phyloP scores from a whole-genome alignment of 345 rosid species.

The Populus ilicifolia region DNA sequence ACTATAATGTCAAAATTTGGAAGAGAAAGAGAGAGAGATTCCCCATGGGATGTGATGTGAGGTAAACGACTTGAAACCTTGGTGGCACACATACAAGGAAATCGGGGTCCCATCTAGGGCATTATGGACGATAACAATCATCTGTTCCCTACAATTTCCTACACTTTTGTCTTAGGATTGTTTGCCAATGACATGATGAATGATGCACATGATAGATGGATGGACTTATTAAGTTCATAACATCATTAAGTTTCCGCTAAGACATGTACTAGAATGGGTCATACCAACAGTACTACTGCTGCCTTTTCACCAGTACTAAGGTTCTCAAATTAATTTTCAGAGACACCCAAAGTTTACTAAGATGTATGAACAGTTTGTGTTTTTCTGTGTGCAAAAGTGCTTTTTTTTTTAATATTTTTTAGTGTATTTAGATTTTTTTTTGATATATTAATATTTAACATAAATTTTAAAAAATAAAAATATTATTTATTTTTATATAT shows the following conservation, averaged over 20 bases:
- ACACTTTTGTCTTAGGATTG: not conserved
- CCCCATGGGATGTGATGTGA: conserved; percentile 11
- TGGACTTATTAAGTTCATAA: not conserved
- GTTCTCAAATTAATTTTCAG: too few species aligned
- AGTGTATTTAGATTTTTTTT: too few species aligned
- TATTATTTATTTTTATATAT: too few species aligned
- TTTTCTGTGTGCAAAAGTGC: too few species aligned
- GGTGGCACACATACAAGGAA: conserved; percentile 14
- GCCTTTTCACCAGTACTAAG: conserved; percentile 6
- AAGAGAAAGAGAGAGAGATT: not conserved
- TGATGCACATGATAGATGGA: not conserved
- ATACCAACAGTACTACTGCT: not conserved
- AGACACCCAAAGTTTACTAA: too few species aligned
- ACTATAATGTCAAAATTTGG: conserved; percentile 8
- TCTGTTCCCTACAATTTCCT: conserved; percentile 7
- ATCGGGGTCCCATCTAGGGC: conserved; percentile 9
- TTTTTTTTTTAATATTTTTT: too few species aligned
- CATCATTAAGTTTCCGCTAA: not conserved
- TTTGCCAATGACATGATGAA: conserved; percentile 6
- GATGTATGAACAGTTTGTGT: too few species aligned
- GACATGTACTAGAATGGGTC: conserved; percentile 11
- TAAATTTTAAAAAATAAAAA: too few species aligned
- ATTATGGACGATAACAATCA: conserved; percentile 10
- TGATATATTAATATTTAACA: too few species aligned
- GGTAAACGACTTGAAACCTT: conserved; percentile 18